Base-by-base conservation (phyloP, 2,329 filamentous ascomycete genomes). In the Calonectria pauciramosa region DNA sequence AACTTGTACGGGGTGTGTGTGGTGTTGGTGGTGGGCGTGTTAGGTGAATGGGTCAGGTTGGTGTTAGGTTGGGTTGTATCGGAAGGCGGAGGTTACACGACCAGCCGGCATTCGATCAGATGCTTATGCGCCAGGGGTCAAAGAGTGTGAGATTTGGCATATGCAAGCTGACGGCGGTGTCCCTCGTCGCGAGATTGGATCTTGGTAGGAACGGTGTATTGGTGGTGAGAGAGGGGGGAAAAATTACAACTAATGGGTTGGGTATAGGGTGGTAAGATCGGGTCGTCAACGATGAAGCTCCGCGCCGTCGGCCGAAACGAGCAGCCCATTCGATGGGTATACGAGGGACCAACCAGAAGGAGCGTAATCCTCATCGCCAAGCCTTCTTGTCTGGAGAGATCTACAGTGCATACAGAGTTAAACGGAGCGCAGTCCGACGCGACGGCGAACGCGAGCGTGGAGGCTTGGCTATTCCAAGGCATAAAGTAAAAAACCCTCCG, bases 21-120 rank as follows among this genome's bases (percentile, higher is more conserved):
- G 26, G 23, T 26, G 7, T n/a, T 49, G n/a, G 23, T 26, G 7
- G 47, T 49, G n/a, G n/a, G n/a, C 8, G 49, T 52, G n/a, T 13
- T 56, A 3, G 10, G 30, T 18, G 20, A n/a, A 36, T 4, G 56
- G 32, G n/a, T 9, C n/a, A n/a, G n/a, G n/a, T n/a, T n/a, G n/a
- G n/a, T 11, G n/a, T 5, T 20, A 30, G 20, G 34, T 6, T 28
- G 51, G 34, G 56, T 28, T 16, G 34, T 41, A 63, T 41, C 14
- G 34, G 34, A 63, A 41, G 34, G 56, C 56, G 56, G 34, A 63
- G 34, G 56, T 63, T 63, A 60, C 56, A 60, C 41, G 56, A n/a
- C 56, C 34, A 23, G 56, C 56, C 56, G 56, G 56, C 56, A 63
- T 28, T 44, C 28, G 34, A 36, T 38, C 34, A 41, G 56, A 63